These are phyloP conservation scores for Fusarium lyarnte DNA, from an alignment of 2,329 filamentous ascomycete genomes.

Conservation along the genomic window DNA sequence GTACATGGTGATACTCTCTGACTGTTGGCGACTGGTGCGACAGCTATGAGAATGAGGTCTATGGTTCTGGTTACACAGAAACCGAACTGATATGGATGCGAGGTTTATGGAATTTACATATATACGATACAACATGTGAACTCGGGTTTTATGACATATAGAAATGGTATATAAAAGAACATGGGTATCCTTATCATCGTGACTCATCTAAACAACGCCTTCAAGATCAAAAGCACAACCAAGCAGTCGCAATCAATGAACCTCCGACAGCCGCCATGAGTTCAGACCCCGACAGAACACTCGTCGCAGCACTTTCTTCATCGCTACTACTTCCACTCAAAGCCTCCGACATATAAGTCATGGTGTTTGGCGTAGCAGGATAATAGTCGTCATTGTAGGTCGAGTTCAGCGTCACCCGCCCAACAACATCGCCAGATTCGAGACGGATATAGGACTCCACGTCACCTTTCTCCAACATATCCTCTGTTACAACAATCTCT, in stretches of 20 bases:
- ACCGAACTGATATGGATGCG: neutral
- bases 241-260: constrained; percentile 3
- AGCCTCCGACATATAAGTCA: constrained; percentile 39
- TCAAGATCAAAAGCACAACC: constrained; percentile 18
- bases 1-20: accelerated
- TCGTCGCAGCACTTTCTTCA: neutral
- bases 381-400: constrained; percentile 69
- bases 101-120: neutral
- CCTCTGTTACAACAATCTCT: constrained; percentile 61
- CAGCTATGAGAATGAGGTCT: neutral
- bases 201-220: neutral
- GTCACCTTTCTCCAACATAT: constrained; percentile 50
- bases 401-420: constrained; percentile 63
- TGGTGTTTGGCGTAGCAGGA: constrained; percentile 52
- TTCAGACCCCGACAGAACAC: neutral
- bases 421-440: constrained; percentile 63
- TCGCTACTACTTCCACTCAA: neutral
- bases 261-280: neutral
- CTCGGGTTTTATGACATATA: neutral
- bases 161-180: neutral
- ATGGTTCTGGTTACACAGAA: too few species aligned
- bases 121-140: neutral
- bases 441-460: constrained; percentile 70
- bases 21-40: accelerated
- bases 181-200: constrained; percentile 24